Conservation (phyloP, 306 rosid genomes). For the Coriaria nepalensis region DNA sequence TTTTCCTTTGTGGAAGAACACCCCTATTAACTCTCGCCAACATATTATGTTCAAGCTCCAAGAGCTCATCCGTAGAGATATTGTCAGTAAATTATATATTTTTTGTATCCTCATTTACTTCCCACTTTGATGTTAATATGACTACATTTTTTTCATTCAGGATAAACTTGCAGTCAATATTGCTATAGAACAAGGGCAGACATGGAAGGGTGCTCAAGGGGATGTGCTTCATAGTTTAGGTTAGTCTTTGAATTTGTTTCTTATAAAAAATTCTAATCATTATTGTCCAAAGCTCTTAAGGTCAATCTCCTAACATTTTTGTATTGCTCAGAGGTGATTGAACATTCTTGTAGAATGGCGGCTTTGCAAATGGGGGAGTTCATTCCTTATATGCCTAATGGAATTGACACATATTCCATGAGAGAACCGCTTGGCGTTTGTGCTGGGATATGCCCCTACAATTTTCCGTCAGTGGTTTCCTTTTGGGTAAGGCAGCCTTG, state of each 20-base stretch:
- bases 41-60: constrained; percentile 57
- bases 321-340: constrained; percentile 47
- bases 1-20: constrained; percentile 54
- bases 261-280: constrained; percentile 11
- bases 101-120: neutral
- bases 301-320: constrained; percentile 8
- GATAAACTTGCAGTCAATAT: constrained; percentile 53
- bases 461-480: constrained; percentile 46
- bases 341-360: constrained; percentile 64
- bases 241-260: constrained; percentile 21
- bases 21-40: constrained; percentile 46
- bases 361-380: constrained; percentile 58
- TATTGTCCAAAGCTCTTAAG: constrained; percentile 3
- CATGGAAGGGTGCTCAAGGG: constrained; percentile 44
- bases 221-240: constrained; percentile 68
- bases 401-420: constrained; percentile 53
- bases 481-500: constrained; percentile 50
- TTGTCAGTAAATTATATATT: constrained; percentile 28
- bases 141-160: constrained; percentile 24
- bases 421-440: constrained; percentile 82
- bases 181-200: constrained; percentile 50
- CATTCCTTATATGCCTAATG: constrained; percentile 50
- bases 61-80: constrained; percentile 61
- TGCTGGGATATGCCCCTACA: constrained; percentile 64
- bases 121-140: constrained; percentile 4